A percentile compares a stretch with the other conserved stretches of the same genome.
phyloP scores from a whole-genome alignment of 2,329 filamentous ascomycete genomes.

The Penicillium sp. region DNA sequence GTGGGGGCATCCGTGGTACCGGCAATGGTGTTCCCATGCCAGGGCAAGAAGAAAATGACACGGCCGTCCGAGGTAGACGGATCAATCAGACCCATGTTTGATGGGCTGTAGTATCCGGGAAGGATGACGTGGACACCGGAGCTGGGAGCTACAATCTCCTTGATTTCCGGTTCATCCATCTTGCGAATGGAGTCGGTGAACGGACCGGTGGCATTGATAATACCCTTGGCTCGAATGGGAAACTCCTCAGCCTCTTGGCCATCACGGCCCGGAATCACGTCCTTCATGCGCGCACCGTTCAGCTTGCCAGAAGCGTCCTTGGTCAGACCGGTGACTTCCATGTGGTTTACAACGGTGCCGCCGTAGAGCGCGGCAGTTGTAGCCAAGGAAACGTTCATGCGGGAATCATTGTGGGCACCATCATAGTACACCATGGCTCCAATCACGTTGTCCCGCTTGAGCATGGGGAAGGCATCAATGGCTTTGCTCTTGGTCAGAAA shows the following conservation, averaged over 20 bases:
- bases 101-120: conserved; percentile 80
- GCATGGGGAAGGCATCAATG: conserved; percentile 82
- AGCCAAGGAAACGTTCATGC: conserved; percentile 85
- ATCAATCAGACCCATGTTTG: conserved; percentile 84
- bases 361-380: conserved; percentile 89
- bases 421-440: conserved; percentile 88
- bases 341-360: conserved; percentile 76
- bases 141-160: conserved; percentile 79
- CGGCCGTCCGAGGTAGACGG: conserved; percentile 82
- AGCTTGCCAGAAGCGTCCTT: conserved; percentile 72
- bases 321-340: conserved; percentile 72
- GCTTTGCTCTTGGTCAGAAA: conserved; percentile 84
- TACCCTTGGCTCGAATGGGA: conserved; percentile 70
- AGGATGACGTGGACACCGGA: conserved; percentile 84
- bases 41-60: conserved; percentile 90
- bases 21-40: conserved; percentile 90
- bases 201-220: conserved; percentile 85
- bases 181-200: conserved; percentile 84
- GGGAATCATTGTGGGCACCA: conserved; percentile 85
- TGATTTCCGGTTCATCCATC: conserved; percentile 69
- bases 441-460: conserved; percentile 73
- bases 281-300: conserved; percentile 70
- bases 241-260: conserved; percentile 63
- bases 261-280: conserved; percentile 64
- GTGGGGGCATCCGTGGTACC: conserved; percentile 81